These are phyloP conservation scores for Cadophora luteo-olivacea DNA, from an alignment of 2,329 filamentous ascomycete genomes.

Conservation along the genomic window DNA sequence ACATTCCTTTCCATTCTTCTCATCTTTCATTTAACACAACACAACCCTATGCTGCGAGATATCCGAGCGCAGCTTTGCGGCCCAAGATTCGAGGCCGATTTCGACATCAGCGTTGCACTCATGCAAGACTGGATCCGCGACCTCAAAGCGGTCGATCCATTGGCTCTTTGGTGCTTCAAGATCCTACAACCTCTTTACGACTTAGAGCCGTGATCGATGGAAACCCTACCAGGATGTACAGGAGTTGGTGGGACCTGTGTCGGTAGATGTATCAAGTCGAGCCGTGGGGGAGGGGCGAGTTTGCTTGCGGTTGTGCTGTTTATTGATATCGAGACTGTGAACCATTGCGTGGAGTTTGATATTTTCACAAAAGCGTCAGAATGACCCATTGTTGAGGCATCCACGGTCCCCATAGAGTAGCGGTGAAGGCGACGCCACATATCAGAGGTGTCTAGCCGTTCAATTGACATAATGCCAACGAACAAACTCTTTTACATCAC, in stretches of 20 bases:
- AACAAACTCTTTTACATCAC: too few species aligned
- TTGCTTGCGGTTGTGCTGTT: not conserved
- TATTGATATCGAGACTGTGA: not conserved
- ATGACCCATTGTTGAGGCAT: not conserved
- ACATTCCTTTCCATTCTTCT: constrained; percentile 65
- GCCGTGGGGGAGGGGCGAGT: not conserved
- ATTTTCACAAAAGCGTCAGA: not conserved
- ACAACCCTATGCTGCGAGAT: constrained; percentile 55
- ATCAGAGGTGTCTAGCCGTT: too few species aligned
- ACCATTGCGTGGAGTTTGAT: not conserved
- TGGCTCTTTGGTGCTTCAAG: constrained; percentile 56
- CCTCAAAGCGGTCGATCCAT: constrained; percentile 58
- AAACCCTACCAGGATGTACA: not conserved
- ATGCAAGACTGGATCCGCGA: constrained; percentile 67
- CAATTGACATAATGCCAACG: too few species aligned
- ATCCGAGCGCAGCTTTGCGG: constrained; percentile 58
- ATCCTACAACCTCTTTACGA: constrained; percentile 41
- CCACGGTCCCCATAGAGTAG: not conserved
- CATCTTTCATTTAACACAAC: constrained; percentile 59
- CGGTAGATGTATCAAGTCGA: not conserved
- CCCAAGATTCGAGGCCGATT: constrained; percentile 56
- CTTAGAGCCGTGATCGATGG: constrained; percentile 26
- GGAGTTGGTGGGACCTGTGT: not conserved
- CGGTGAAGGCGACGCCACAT: not conserved
- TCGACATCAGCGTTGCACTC: constrained; percentile 54